Conservation (phyloP, 2,329 filamentous ascomycete genomes). For the Magnaporthiopsis poae region DNA sequence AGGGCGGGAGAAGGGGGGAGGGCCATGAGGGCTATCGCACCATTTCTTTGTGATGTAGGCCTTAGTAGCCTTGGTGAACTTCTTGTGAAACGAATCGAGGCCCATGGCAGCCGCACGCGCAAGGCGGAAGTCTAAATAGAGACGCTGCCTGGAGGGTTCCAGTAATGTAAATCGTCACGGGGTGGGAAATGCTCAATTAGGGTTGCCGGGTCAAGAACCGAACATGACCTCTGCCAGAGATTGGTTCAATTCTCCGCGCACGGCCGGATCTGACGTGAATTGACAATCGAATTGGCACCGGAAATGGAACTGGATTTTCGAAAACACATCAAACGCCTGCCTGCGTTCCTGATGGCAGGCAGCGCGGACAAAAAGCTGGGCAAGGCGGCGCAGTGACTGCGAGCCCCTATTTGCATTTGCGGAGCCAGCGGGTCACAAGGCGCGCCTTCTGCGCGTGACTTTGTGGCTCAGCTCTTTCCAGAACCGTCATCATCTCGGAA, state of each 20-base stretch:
- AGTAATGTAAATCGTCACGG: neutral
- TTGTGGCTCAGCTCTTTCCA: no score
- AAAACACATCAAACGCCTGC: neutral
- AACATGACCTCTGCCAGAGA: no score
- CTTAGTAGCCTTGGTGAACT: constrained; percentile 3
- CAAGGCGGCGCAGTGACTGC: neutral
- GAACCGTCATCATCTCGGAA: neutral
- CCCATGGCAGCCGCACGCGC: constrained; percentile 1
- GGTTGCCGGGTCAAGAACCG: no score
- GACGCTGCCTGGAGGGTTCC: neutral
- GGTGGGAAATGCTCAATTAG: neutral
- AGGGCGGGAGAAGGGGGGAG: neutral
- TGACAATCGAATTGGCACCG: neutral
- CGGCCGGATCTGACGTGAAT: neutral
- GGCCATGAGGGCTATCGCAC: constrained; percentile 1
- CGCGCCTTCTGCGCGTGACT: neutral
- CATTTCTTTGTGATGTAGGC: constrained; percentile 7
- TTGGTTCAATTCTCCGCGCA: no score
- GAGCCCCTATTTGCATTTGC: neutral
- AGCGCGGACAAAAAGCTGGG: neutral
- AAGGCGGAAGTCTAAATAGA: neutral
- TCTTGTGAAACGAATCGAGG: constrained; percentile 3
- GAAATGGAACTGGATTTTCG: neutral
- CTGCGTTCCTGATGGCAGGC: neutral
- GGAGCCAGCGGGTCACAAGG: neutral